Conservation (phyloP, 108 stramenopile genomes). For the Nitzschia putrida region DNA sequence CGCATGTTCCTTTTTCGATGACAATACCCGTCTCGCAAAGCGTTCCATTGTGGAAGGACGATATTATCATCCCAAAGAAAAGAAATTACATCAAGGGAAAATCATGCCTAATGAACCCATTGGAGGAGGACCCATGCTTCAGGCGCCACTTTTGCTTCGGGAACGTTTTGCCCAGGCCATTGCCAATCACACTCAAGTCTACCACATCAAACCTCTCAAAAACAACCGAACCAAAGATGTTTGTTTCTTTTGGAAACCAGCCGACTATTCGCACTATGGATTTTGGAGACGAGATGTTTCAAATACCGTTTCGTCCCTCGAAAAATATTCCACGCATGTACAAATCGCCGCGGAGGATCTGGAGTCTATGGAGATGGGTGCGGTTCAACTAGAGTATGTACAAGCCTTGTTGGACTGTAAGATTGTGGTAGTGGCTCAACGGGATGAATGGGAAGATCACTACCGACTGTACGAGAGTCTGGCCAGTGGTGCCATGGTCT, state of each 20-base stretch:
- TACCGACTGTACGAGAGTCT: constrained; percentile 61
- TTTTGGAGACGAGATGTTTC: constrained; percentile 42
- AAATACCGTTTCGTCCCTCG: background rate
- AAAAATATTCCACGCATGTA: constrained; percentile 13
- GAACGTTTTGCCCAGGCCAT: constrained; percentile 42
- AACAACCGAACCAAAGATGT: constrained; percentile 35
- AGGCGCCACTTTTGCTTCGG: constrained; percentile 32
- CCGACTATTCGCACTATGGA: constrained; percentile 48
- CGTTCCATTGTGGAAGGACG: constrained; percentile 43
- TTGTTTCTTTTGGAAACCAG: constrained; percentile 38
- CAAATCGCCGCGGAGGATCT: constrained; percentile 18
- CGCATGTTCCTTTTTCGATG: constrained; percentile 15
- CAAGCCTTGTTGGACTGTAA: constrained; percentile 46
- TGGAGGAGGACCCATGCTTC: constrained; percentile 16
- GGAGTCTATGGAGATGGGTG: constrained; percentile 21
- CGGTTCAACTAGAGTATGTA: constrained; percentile 23
- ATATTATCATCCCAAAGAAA: constrained; percentile 23
- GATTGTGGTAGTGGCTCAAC: constrained; percentile 64
- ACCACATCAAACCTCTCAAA: background rate
- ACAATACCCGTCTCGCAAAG: constrained; percentile 36
- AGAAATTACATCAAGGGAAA: constrained; percentile 20
- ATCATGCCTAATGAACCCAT: constrained; percentile 11
- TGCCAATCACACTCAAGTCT: constrained; percentile 4
- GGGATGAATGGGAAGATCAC: constrained; percentile 74
- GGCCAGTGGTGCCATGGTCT: constrained; percentile 61